Evolutionary conservation across 2,329 filamentous ascomycete genomes (phyloP).

Genomic region (Aureobasidium zeae): DNA sequence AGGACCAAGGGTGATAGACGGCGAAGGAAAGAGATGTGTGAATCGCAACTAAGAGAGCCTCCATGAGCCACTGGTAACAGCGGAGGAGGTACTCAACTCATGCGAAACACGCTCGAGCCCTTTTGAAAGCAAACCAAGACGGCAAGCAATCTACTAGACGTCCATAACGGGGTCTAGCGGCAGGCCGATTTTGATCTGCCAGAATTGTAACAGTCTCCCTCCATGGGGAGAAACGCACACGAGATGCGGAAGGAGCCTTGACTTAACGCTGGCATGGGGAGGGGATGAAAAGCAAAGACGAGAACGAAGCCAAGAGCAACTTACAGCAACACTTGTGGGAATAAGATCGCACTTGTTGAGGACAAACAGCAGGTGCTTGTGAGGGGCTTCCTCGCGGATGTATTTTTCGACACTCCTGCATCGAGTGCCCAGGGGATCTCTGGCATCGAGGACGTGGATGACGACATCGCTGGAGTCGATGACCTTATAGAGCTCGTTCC

Average conservation of each 20-base stretch:
- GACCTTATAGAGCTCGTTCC: constrained; percentile 89
- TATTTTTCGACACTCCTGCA: constrained; percentile 91
- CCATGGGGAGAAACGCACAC: constrained; percentile 54
- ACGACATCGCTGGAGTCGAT: constrained; percentile 94
- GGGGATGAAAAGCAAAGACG: constrained; percentile 23
- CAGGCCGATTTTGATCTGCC: constrained; percentile 82
- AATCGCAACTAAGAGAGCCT: constrained; percentile 98
- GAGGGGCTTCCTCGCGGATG: constrained; percentile 81
- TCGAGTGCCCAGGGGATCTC: constrained; percentile 81
- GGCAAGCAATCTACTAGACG: constrained; percentile 60
- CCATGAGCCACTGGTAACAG: constrained; percentile 53
- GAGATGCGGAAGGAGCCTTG: constrained; percentile 60
- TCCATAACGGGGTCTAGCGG: constrained; percentile 55
- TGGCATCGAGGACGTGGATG: constrained; percentile 85
- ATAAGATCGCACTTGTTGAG: constrained; percentile 90
- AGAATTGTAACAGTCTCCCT: constrained; percentile 97
- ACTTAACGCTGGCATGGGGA: constrained; percentile 73
- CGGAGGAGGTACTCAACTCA: constrained; percentile 91
- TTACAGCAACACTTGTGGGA: constrained; percentile 87
- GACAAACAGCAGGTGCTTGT: constrained; percentile 89
- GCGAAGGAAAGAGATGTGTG: constrained; percentile 54
- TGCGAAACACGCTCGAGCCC: constrained; percentile 72
- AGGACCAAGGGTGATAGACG: background rate
- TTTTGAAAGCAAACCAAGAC: constrained; percentile 80
- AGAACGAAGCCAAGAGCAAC: constrained; percentile 38